These are phyloP conservation scores for Cicer arietinum DNA, from an alignment of 306 rosid species.

Conservation along the genomic window DNA sequence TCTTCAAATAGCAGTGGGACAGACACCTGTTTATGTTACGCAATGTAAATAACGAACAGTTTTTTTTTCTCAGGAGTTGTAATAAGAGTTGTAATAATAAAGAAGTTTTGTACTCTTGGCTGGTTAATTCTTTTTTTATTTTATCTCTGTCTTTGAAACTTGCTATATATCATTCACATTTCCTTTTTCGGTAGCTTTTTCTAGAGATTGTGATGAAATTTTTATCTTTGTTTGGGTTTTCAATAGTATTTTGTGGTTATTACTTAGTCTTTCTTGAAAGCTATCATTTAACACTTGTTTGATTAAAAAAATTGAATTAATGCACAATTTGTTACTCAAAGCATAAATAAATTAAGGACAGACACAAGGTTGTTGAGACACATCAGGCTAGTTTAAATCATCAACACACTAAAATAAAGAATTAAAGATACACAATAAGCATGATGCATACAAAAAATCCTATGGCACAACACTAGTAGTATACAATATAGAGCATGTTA, in stretches of 20 bases:
- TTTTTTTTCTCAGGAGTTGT: too few relatives aligned
- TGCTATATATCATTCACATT: neutral
- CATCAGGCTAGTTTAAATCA: neutral
- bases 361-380: constrained; percentile 1
- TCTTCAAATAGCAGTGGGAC: too few relatives aligned
- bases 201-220: constrained; percentile 45
- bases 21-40: too few relatives aligned
- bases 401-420: constrained; percentile 15
- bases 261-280: neutral
- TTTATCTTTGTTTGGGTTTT: constrained; percentile 4
- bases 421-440: constrained; percentile 32
- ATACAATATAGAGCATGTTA: neutral
- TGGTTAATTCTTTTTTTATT: too few relatives aligned
- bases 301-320: neutral
- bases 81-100: too few relatives aligned
- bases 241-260: neutral
- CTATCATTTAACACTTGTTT: constrained; percentile 7
- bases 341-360: constrained; percentile 1
- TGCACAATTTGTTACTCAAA: constrained; percentile 2
- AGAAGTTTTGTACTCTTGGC: too few relatives aligned
- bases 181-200: constrained; percentile 22
- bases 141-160: too few relatives aligned
- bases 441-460: constrained; percentile 14
- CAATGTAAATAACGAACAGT: too few relatives aligned
- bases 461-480: constrained; percentile 3